Percentiles rank a stretch among this genome's conserved stretches.
phyloP scores from a whole-genome alignment of 208 protist species.

The Porcisia hertigi region DNA sequence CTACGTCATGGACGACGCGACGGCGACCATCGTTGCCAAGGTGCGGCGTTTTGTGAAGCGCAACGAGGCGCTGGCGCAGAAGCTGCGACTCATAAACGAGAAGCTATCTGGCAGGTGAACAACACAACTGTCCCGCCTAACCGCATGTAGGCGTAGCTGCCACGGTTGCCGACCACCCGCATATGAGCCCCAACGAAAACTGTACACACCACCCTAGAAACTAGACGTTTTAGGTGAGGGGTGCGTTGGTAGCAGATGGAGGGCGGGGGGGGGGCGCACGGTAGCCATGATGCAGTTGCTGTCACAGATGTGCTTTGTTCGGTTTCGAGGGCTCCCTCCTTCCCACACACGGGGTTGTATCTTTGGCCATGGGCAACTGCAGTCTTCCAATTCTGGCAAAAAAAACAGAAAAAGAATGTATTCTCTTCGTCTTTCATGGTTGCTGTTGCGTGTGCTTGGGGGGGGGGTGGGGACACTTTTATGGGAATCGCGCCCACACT shows the following conservation, averaged over 20 bases:
- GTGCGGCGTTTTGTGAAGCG: conserved; percentile 67
- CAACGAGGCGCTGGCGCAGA: conserved; percentile 47
- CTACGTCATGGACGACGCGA: conserved; percentile 92
- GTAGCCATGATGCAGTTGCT: too few relatives aligned
- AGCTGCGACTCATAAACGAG: conserved; percentile 37
- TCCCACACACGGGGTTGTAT: too few relatives aligned
- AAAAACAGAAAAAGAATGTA: too few relatives aligned
- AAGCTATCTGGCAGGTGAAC: conserved; percentile 30
- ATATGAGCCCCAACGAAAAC: not conserved
- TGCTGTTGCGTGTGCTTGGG: too few relatives aligned
- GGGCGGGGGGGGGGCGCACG: too few relatives aligned
- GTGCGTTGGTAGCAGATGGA: too few relatives aligned
- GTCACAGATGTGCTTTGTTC: too few relatives aligned
- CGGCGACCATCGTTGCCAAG: conserved; percentile 50
- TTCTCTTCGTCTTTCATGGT: too few relatives aligned
- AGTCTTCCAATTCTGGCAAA: too few relatives aligned
- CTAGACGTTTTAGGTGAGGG: too few relatives aligned
- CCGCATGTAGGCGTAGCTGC: conserved; percentile 2
- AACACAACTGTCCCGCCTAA: conserved; percentile 37
- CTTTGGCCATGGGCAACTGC: too few relatives aligned
- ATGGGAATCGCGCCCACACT: not conserved
- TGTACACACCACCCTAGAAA: not conserved
- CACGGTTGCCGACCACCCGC: not conserved
- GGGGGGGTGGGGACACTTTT: not conserved
- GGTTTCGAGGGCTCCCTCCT: too few relatives aligned